Evolutionary conservation across 2,329 filamentous ascomycete genomes (phyloP).

Genomic region (Arthroderma sp.): DNA sequence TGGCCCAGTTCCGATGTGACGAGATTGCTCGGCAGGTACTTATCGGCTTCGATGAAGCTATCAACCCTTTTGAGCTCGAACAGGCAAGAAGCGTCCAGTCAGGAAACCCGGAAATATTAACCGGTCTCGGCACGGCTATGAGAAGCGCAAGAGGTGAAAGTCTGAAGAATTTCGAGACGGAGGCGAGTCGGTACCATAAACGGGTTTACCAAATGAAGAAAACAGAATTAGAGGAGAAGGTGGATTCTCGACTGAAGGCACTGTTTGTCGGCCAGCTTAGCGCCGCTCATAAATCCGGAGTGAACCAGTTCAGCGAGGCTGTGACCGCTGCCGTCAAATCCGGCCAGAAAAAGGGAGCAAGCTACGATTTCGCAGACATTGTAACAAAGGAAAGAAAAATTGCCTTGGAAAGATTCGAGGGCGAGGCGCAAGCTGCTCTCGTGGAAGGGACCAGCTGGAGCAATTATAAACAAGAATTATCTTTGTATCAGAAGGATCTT

Average conservation of each 20-base stretch:
- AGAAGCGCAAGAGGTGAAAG: constrained; percentile 57
- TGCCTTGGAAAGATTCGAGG: constrained; percentile 60
- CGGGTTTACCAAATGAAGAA: constrained; percentile 81
- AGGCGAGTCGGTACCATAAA: constrained; percentile 93
- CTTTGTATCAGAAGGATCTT: constrained; percentile 76
- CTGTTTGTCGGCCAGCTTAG: constrained; percentile 80
- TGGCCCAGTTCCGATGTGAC: constrained; percentile 95
- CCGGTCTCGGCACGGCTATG: constrained; percentile 62
- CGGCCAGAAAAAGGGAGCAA: constrained; percentile 79
- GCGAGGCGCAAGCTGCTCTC: constrained; percentile 57
- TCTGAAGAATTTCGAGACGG: constrained; percentile 72
- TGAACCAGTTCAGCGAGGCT: constrained; percentile 71
- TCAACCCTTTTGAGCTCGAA: constrained; percentile 71
- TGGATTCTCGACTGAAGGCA: constrained; percentile 76
- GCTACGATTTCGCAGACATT: constrained; percentile 92
- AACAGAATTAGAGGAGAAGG: constrained; percentile 69
- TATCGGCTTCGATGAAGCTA: constrained; percentile 65
- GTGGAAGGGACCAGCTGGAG: constrained; percentile 80
- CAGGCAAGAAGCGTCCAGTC: constrained; percentile 60
- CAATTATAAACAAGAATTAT: constrained; percentile 66
- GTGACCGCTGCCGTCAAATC: constrained; percentile 77
- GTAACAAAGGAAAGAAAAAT: constrained; percentile 69
- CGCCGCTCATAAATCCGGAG: constrained; percentile 78
- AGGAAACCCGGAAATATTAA: constrained; percentile 61
- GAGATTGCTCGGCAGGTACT: constrained; percentile 89